Evolutionary conservation across 108 stramenopile genomes (phyloP), one percentile per base, ranked within the genome.

Genomic region (Pseudonitzschia pungens): DNA sequence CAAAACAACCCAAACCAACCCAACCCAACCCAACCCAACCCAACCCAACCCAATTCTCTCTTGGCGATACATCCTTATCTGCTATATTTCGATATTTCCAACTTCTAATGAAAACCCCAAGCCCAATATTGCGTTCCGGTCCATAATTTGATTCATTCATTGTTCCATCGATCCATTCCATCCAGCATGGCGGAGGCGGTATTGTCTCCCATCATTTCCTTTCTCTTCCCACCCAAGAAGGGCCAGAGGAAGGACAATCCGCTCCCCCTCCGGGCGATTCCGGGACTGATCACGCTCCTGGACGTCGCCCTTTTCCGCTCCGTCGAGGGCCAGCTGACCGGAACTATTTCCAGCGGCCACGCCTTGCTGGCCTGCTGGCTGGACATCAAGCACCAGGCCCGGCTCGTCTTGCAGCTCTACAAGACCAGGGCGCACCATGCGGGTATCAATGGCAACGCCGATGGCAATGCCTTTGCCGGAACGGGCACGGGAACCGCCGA

Each of bases 251-350:
- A 72, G 36, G 75, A 73, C 44, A 33, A 65, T 48, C 78, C 83
- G 11, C 36, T 84, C 58, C 66, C 76, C 44, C 27, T 87, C 8
- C 56, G 74, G 63, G 87, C 84, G 4, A 68, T 75, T 7, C 91
- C 94, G 0, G 94, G 87, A 1, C 64, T 95, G 27, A 90, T 79
- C 28, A 91, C 91, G n/a, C 57, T 95, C 0, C 69, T 95, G 53
- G 94, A 95, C 80, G 70, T 79, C 12, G 91, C 88, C 10, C 77
- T 95, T 10, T 92, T 82, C 71, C 81, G 84, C 12, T 57, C 88
- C 55, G 77, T 86, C 50, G 87, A 92, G 70, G 91, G 84, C 58
- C 86, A 91, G 71, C 55, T 95, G 57, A 85, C 87, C 10, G 86
- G 87, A 22, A 91, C 91, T 3, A 79, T 86, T 4, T 81, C 68